A percentile compares a stretch with the other conserved stretches of the same genome.
Evolutionary conservation across 768 basidiomycete species (phyloP).

Genomic region (Trametes meyenii): DNA sequence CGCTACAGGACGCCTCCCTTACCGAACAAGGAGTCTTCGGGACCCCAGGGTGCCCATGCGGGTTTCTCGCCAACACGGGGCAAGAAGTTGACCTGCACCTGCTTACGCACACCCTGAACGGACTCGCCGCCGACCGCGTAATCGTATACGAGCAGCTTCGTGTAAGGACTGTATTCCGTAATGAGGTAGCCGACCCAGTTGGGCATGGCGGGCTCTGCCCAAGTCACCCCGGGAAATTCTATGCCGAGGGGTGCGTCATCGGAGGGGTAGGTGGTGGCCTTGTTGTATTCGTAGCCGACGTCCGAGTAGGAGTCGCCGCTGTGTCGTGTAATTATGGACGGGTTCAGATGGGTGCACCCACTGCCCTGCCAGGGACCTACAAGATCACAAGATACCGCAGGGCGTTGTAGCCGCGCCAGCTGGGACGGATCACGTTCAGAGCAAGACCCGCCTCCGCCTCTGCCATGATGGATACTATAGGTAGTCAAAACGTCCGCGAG

Average conservation of each 20-base stretch:
- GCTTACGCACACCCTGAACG: slow-evolving; percentile 43
- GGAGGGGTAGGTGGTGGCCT: slow-evolving; percentile 36
- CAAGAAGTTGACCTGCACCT: slow-evolving; percentile 46
- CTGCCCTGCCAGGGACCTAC: slow-evolving; percentile 40
- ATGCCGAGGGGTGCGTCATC: slow-evolving; percentile 51
- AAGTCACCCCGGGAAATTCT: slow-evolving; percentile 52
- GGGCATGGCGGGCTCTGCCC: slow-evolving; percentile 47
- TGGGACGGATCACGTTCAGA: slow-evolving; percentile 16
- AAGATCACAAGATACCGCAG: slow-evolving; percentile 54
- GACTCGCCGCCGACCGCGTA: slow-evolving; percentile 59
- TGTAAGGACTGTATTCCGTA: slow-evolving; percentile 35
- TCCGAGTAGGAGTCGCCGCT: slow-evolving; percentile 67
- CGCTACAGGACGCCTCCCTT: not conserved
- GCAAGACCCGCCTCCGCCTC: no score
- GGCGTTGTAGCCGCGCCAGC: slow-evolving; percentile 48
- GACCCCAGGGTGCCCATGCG: slow-evolving; percentile 30
- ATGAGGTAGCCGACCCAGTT: slow-evolving; percentile 71
- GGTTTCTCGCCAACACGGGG: slow-evolving; percentile 32
- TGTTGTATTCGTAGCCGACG: slow-evolving; percentile 32
- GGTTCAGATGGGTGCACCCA: not conserved
- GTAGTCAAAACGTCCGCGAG: no score
- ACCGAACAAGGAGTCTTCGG: slow-evolving; percentile 33
- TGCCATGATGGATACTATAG: not conserved
- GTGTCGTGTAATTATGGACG: not conserved
- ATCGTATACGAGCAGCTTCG: slow-evolving; percentile 54